Percentiles rank a stretch among this genome's conserved stretches.
Evolutionary conservation across 2,329 filamentous ascomycete species (phyloP).

Genomic region (Emergomyces orientalis): DNA sequence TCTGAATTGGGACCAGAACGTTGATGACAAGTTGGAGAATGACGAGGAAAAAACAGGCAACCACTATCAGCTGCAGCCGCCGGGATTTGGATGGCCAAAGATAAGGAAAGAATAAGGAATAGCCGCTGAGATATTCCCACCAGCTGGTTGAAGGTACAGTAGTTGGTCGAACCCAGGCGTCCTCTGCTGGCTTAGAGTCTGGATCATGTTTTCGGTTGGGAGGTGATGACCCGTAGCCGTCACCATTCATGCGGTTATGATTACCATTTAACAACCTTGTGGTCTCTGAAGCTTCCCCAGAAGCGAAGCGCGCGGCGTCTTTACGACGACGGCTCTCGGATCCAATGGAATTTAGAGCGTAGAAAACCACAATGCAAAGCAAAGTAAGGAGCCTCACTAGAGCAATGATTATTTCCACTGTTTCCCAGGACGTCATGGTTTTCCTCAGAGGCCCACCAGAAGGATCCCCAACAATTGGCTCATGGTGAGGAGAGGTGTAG

Average conservation of each 20-base stretch:
- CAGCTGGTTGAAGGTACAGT: constrained; percentile 80
- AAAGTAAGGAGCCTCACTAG: constrained; percentile 60
- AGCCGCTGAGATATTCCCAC: constrained; percentile 92
- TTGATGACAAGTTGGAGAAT: constrained; percentile 76
- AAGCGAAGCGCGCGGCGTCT: constrained; percentile 21
- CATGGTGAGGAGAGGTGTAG: constrained; percentile 58
- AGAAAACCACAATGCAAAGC: constrained; percentile 51
- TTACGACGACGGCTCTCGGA: constrained; percentile 35
- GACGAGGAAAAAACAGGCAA: constrained; percentile 74
- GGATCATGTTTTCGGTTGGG: constrained; percentile 24
- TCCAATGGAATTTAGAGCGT: constrained; percentile 42
- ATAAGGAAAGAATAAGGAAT: constrained; percentile 90
- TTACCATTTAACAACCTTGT: constrained; percentile 34
- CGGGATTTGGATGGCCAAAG: constrained; percentile 82
- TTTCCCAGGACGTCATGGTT: constrained; percentile 36
- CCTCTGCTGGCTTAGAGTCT: constrained; percentile 44
- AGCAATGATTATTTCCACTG: constrained; percentile 44
- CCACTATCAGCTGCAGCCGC: constrained; percentile 65
- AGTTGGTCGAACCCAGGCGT: constrained; percentile 80
- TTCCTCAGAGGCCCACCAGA: constrained; percentile 34
- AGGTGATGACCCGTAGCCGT: constrained; percentile 42
- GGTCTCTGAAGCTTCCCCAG: constrained; percentile 34
- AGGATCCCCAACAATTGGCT: constrained; percentile 47
- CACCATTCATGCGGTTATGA: constrained; percentile 36
- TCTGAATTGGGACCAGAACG: constrained; percentile 71